Conservation (phyloP, 768 basidiomycete species). For the Jaapia argillacea region DNA sequence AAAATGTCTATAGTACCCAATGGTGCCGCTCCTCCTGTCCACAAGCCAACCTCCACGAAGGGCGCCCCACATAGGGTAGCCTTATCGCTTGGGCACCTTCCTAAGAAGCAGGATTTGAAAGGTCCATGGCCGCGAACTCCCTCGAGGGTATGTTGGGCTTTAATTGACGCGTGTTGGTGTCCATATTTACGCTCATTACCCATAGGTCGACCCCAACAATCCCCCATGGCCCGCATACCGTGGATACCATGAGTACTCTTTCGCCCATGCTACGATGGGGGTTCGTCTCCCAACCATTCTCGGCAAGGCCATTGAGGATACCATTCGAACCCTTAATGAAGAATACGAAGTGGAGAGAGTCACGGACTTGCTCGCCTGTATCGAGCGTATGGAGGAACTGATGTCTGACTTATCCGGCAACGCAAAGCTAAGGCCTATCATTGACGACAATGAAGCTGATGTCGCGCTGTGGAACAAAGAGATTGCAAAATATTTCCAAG, state of each 20-base stretch:
- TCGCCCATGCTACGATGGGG: constrained; percentile 91
- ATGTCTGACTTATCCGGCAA: constrained; percentile 84
- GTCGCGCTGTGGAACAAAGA: constrained; percentile 97
- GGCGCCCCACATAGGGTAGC: constrained; percentile 47
- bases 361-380: constrained; percentile 75
- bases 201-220: constrained; percentile 71
- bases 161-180: background rate
- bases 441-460: constrained; percentile 88
- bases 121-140: constrained; percentile 69
- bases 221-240: constrained; percentile 78
- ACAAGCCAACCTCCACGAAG: constrained; percentile 9
- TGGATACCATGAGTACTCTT: constrained; percentile 74
- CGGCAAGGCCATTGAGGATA: constrained; percentile 91
- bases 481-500: constrained; percentile 90
- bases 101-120: constrained; percentile 62
- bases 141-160: constrained; percentile 36
- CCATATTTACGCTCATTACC: background rate
- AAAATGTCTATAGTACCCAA: constrained; percentile 11
- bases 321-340: constrained; percentile 80
- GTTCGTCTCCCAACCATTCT: constrained; percentile 92
- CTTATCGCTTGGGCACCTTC: constrained; percentile 65
- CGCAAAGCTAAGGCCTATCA: constrained; percentile 74
- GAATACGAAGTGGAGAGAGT: constrained; percentile 76
- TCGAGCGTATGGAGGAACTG: constrained; percentile 83
- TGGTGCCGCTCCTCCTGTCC: constrained; percentile 12